phyloP scores from a whole-genome alignment of 2,329 filamentous ascomycete genomes.

The Beauveria rudraprayagi region DNA sequence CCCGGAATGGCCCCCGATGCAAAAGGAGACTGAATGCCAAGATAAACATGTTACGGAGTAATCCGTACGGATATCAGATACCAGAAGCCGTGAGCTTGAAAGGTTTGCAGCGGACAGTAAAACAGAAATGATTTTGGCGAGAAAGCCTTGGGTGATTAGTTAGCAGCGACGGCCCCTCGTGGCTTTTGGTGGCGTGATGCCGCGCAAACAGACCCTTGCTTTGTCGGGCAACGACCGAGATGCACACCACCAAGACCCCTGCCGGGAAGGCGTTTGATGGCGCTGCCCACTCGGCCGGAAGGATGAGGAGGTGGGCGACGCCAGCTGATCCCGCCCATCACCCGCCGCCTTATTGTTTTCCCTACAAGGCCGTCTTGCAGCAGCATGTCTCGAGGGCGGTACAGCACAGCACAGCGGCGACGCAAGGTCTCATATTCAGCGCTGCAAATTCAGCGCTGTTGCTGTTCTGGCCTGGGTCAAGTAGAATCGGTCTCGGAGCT shows the following conservation, averaged over 20 bases:
- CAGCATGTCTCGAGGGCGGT: no score
- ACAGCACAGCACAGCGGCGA: no score
- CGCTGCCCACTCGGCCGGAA: neutral
- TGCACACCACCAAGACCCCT: neutral
- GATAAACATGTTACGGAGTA: no score
- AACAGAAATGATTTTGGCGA: no score
- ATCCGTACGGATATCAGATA: no score
- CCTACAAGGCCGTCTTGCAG: no score
- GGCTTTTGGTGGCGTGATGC: neutral
- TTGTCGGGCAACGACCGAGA: slow-evolving; percentile 4
- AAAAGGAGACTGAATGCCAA: no score
- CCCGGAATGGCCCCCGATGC: no score
- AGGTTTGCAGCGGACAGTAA: neutral
- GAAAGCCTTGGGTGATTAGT: neutral
- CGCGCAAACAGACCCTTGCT: neutral
- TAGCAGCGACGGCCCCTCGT: neutral
- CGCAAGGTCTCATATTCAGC: no score
- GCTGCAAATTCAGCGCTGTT: no score
- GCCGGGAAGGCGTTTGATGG: neutral
- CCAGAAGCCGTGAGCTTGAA: neutral
- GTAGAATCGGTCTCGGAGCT: no score
- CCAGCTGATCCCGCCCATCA: neutral
- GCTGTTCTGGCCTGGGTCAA: no score
- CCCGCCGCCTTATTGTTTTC: neutral
- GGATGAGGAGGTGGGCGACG: neutral